Base-by-base conservation (phyloP, 192 early-diverging fungal species). In the Backusella westeae region DNA sequence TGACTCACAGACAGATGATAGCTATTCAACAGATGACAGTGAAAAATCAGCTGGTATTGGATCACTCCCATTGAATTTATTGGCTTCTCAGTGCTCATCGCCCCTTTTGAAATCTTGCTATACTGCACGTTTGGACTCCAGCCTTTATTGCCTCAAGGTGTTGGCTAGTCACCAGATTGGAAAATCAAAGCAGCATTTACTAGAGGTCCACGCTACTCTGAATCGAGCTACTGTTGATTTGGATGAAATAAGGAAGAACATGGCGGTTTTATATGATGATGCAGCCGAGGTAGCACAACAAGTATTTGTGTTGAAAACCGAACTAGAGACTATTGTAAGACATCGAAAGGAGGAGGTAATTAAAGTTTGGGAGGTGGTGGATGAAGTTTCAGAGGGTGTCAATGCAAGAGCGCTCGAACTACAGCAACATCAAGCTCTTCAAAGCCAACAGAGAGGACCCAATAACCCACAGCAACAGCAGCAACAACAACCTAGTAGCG, bases 301-400 rank as follows among this genome's bases (percentile, higher is more conserved):
- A 38, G 78, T 88, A 12, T 81, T 77, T 66, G 79, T 59, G 0
- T 73, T 88, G 6, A 82, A 86, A 38, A 78, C 81, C 6, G 87
- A 86, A 52, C 76, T 88, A 1, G 85, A 86, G 65, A 84, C 77
- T 1, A 70, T 88, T 56, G 83, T 88, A 6, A 80, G 82, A 69
- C 81, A 82, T 32, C 78, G 85, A 26, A 86, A 86, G 70, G 83
- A 81, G 32, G 87, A 88, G 42, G 82, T 88, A 0, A 79, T 84
- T 23, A 86, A 86, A 59, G 83, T 88, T 1, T 86, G 87, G 87
- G 85, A 88, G 53, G 84, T 88, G 56, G 85, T 88, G 0, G 82
- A 84, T 14, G 85, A 84, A 42, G 87, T 88, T 2, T 80, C 74
- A n/a, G 81, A 77, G 7, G 74, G 77, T 36, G 67, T 74, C 2